Evolutionary conservation across 441 rosid species (phyloP), one percentile per base, ranked within the genome.

Genomic region (Populus hybrid): DNA sequence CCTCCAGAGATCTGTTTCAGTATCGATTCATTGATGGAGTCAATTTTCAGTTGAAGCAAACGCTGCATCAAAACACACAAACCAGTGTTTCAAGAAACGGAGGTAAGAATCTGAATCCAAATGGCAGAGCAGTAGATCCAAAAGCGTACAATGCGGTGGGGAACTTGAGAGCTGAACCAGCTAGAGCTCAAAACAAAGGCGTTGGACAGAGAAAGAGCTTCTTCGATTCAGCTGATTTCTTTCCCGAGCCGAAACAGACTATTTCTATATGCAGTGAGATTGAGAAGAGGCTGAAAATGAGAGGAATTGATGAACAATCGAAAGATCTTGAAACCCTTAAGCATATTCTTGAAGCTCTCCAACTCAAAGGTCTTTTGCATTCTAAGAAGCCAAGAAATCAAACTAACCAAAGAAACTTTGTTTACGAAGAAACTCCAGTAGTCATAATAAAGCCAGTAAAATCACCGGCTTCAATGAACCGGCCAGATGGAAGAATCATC

Each of bases 301-400:
- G 91, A 86, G 93, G 94, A 77, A 86, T 92, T 86, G 90, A 91
- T 12, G 90, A 89, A 83, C 92, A 93, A 7, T 80, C 95, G 0
- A 90, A 81, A 82, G 97, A 95, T 91, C 94, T 92, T 11, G 98
- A 95, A 72, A 91, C 92, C 30, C 90, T 89, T 10, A 91, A 94
- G 83, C 98, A 92, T 69, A 88, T 95, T 83, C 95, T 94, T 18
- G 95, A 92, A 79, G 97, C 97, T 80, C 82, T 87, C 74, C 97
- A 90, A 76, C 97, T 94, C 34, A 95, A 94, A 85, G 99, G 99
- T 64, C 93, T 95, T 24, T 77, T 95, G 61, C 98, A 91, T 82
- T 82, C 91, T 28, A 86, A 80, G 50, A 86, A 78, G 66, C 78
- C 80, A 16, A 64, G 86, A 20, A 78, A 34, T 63, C 88, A 78